phyloP scores from a whole-genome alignment of 805 yeast genomes.

The Lipomyces lipofer region DNA sequence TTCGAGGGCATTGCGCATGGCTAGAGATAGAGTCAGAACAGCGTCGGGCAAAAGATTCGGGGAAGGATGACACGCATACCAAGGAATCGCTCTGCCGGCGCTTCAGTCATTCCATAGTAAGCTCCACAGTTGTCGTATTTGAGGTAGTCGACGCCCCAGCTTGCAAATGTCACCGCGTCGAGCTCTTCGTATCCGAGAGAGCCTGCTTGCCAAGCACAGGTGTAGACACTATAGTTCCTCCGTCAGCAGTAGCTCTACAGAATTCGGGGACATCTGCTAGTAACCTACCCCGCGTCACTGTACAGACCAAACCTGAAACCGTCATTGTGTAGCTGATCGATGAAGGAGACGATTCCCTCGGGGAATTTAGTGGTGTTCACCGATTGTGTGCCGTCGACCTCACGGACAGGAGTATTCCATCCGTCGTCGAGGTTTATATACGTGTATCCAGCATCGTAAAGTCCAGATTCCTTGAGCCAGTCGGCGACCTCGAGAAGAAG shows the following conservation, averaged over 20 bases:
- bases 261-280: too few relatives aligned
- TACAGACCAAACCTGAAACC: conserved; percentile 41
- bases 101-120: too few relatives aligned
- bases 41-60: too few relatives aligned
- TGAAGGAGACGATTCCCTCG: conserved; percentile 35
- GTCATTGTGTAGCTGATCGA: conserved; percentile 35
- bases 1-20: conserved; percentile 38
- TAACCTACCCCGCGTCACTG: conserved; percentile 41
- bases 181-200: conserved; percentile 37
- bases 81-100: too few relatives aligned
- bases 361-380: conserved; percentile 37
- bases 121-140: conserved; percentile 42
- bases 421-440: conserved; percentile 41
- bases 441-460: conserved; percentile 37
- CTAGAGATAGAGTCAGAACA: too few relatives aligned
- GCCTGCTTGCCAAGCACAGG: conserved; percentile 41
- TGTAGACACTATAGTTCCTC: too few relatives aligned
- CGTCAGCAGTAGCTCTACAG: too few relatives aligned
- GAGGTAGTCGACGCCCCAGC: conserved; percentile 39
- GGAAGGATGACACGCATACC: too few relatives aligned
- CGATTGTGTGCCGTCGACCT: conserved; percentile 29
- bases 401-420: conserved; percentile 36
- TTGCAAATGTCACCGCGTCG: conserved; percentile 38
- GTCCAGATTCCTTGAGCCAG: conserved; percentile 34
- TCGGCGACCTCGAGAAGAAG: conserved; percentile 35